phyloP scores from a whole-genome alignment of 2,329 filamentous ascomycete genomes.

The Triangularia setosa region DNA sequence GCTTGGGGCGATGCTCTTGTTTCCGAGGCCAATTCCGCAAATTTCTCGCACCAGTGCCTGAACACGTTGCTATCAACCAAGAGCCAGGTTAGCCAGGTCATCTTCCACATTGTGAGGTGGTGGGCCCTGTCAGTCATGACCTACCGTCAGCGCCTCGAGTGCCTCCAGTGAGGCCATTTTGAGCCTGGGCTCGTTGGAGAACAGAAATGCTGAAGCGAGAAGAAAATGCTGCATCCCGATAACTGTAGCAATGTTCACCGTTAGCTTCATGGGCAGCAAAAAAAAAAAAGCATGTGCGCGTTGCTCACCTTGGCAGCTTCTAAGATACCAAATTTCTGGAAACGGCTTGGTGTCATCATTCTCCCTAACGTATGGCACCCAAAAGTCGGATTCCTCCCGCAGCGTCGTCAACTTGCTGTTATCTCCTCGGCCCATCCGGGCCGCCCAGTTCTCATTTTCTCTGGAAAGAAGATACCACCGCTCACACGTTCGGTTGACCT shows the following conservation, averaged over 20 bases:
- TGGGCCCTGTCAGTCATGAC: not conserved
- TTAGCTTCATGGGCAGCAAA: conserved; percentile 54
- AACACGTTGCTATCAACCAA: conserved; percentile 38
- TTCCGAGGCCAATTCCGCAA: conserved; percentile 57
- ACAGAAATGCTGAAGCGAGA: conserved; percentile 46
- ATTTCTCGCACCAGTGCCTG: conserved; percentile 47
- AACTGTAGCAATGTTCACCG: conserved; percentile 43
- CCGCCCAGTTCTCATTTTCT: not conserved
- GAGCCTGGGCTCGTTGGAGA: conserved; percentile 32
- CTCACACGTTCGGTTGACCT: not conserved
- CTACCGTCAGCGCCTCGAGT: not conserved
- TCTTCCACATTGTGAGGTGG: not conserved
- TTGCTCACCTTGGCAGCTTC: conserved; percentile 48
- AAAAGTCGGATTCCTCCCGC: not conserved
- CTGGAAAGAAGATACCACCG: not conserved
- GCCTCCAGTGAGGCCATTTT: not conserved
- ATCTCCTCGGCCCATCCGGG: conserved; percentile 43
- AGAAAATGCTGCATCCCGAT: conserved; percentile 59
- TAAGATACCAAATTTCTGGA: conserved; percentile 55
- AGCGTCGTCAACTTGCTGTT: not conserved
- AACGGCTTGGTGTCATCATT: conserved; percentile 41
- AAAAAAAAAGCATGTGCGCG: conserved; percentile 54
- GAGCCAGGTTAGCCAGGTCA: not conserved
- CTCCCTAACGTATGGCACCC: conserved; percentile 23
- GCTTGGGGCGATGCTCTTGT: conserved; percentile 51